Evolutionary conservation across 2,329 filamentous ascomycete genomes (phyloP), one percentile per base, ranked within the genome.

Genomic region (Ophiosphaerella herpotricha): DNA sequence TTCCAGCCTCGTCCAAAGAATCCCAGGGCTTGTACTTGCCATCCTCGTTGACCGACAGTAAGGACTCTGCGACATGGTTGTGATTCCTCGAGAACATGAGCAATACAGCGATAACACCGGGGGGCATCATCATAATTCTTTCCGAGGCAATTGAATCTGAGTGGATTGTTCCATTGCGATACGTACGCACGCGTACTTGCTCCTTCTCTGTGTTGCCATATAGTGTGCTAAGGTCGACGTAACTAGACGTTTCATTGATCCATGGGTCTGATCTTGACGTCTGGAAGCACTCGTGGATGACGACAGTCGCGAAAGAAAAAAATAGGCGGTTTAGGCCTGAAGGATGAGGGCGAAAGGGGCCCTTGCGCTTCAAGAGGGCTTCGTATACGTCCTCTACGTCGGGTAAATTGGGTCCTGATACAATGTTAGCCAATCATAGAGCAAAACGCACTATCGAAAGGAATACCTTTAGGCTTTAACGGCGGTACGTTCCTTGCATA

Each of bases 21-120:
- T 90, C 83, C 34, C 84, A 84, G 46, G 90, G 88, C 50, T 84
- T 85, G 2, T 80, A 96, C 21, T 89, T 83, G 13, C 85, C 86
- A 41, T 85, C 84, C 63, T 97, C 91, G 60, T 96, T 96, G 72
- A 96, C 91, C 16, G 82, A 77, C 0, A 88, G 86, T 16, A 96
- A 78, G 51, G 92, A 87, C 46, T 85, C 82, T 1, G 88, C 91
- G 0, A 92, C 83, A 58, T 93, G 82, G 72, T 97, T 96, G 74
- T 96, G 92, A 74, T 94, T 94, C 11, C 77, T 72, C 46, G 80
- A 81, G 75, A 87, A 89, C 72, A 88, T 81, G 51, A 89, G 82
- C 24, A 90, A 72, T 53, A 89, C 74, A 18, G 83, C 80, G 45
- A 83, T 82, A 23, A 87, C 84, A n/a, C 86, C 87, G 0, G 85